Evolutionary conservation across 768 basidiomycete species (phyloP).

Genomic region (Punctularia strigosozonata): DNA sequence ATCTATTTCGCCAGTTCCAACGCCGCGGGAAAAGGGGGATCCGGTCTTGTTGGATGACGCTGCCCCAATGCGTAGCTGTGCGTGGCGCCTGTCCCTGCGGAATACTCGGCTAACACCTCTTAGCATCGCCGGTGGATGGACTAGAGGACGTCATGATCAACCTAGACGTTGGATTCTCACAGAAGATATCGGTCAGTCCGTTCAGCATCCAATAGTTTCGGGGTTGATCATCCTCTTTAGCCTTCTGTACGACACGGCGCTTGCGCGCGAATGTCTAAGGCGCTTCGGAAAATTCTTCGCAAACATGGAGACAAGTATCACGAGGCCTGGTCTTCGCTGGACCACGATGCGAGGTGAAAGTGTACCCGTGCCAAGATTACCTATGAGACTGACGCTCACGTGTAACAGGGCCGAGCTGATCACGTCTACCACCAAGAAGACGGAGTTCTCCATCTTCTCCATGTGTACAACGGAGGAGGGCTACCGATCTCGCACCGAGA

Average conservation of each 20-base stretch:
- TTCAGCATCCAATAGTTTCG: constrained; percentile 5
- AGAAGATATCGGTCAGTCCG: constrained; percentile 28
- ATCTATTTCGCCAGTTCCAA: too few species aligned
- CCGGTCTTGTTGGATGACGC: neutral
- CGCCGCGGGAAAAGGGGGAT: neutral
- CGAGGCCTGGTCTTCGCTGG: constrained; percentile 10
- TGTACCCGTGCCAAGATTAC: neutral
- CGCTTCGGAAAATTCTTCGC: constrained; percentile 28
- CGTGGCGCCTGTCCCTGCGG: constrained; percentile 11
- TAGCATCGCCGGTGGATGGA: constrained; percentile 9
- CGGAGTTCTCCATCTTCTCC: constrained; percentile 36
- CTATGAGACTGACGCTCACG: neutral
- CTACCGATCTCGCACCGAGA: constrained; percentile 27
- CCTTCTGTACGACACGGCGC: constrained; percentile 18
- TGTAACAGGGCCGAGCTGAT: constrained; percentile 28
- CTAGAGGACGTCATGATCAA: constrained; percentile 20
- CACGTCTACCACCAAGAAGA: constrained; percentile 25
- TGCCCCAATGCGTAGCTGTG: neutral
- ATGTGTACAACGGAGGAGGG: constrained; percentile 40
- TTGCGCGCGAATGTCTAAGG: constrained; percentile 23
- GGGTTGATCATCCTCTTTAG: neutral
- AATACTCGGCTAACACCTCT: neutral
- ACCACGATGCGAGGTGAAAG: constrained; percentile 15
- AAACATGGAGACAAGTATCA: constrained; percentile 19
- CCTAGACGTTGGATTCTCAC: constrained; percentile 28